Evolutionary conservation across 2,329 filamentous ascomycete species (phyloP).

Genomic region (Fusarium sp.): DNA sequence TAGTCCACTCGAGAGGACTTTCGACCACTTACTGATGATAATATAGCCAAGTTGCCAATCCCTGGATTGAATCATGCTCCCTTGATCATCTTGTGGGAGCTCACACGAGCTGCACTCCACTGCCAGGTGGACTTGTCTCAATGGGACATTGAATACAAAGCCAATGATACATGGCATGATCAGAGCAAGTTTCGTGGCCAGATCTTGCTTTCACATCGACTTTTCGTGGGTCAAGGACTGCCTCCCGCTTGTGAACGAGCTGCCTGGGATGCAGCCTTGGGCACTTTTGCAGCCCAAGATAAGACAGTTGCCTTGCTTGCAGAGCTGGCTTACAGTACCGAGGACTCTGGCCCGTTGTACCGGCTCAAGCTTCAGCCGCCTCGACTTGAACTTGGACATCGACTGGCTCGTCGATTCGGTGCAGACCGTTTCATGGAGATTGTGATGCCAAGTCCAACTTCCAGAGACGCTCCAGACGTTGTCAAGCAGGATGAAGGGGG

Average conservation of each 20-base stretch:
- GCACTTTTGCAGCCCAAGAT: conserved; percentile 48
- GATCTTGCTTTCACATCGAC: conserved; percentile 51
- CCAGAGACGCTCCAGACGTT: conserved; percentile 40
- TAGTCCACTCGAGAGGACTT: conserved; percentile 1
- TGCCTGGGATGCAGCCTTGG: conserved; percentile 60
- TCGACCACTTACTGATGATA: neutral
- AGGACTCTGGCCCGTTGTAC: conserved; percentile 56
- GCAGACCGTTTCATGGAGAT: conserved; percentile 70
- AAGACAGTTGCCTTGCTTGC: conserved; percentile 58
- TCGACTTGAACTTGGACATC: conserved; percentile 61
- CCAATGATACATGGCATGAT: conserved; percentile 53
- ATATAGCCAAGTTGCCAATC: conserved; percentile 53
- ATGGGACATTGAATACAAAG: conserved; percentile 51
- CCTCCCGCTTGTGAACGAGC: conserved; percentile 58
- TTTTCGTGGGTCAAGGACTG: conserved; percentile 58
- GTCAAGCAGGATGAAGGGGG: conserved; percentile 49
- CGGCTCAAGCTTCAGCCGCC: conserved; percentile 61
- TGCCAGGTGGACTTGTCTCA: conserved; percentile 56
- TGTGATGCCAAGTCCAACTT: conserved; percentile 58
- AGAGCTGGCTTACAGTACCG: conserved; percentile 52
- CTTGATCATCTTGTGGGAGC: conserved; percentile 64
- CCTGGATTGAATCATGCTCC: conserved; percentile 57
- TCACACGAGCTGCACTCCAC: conserved; percentile 59
- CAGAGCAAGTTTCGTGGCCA: conserved; percentile 57
- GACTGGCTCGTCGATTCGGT: conserved; percentile 67